phyloP scores from a whole-genome alignment of 2,329 filamentous ascomycete genomes.

The Aphanoascus verrucosus region DNA sequence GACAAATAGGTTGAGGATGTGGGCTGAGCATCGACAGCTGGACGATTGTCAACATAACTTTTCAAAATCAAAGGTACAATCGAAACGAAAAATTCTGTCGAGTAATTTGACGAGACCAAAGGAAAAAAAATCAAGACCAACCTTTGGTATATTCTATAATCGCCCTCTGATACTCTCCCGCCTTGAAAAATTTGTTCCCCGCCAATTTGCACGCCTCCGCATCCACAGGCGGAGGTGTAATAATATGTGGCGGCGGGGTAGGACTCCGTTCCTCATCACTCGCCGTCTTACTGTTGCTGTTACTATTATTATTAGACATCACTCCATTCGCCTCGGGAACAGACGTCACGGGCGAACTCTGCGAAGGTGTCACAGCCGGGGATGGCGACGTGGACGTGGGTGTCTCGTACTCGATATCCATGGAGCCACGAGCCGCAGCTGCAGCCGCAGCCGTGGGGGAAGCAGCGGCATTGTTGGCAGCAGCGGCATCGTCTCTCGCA shows the following conservation, averaged over 20 bases:
- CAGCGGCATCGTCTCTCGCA: slow-evolving; percentile 25
- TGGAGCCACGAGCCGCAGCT: slow-evolving; percentile 48
- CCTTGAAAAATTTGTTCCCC: slow-evolving; percentile 96
- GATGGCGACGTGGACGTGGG: slow-evolving; percentile 29
- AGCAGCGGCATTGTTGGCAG: slow-evolving; percentile 12
- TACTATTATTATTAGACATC: slow-evolving; percentile 12
- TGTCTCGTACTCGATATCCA: slow-evolving; percentile 55
- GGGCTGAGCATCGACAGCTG: slow-evolving; percentile 81
- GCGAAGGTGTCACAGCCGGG: slow-evolving; percentile 22
- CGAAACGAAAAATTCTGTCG: background rate
- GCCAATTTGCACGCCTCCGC: slow-evolving; percentile 85
- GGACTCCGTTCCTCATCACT: slow-evolving; percentile 32
- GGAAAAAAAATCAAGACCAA: slow-evolving; percentile 31
- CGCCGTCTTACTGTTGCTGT: slow-evolving; percentile 10
- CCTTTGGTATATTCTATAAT: slow-evolving; percentile 93
- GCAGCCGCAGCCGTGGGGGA: slow-evolving; percentile 42
- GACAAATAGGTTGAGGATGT: slow-evolving; percentile 80
- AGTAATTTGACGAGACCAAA: background rate
- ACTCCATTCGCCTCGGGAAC: slow-evolving; percentile 27
- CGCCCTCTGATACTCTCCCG: slow-evolving; percentile 75
- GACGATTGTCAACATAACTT: slow-evolving; percentile 10
- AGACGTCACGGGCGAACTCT: slow-evolving; percentile 18
- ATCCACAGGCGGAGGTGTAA: slow-evolving; percentile 50
- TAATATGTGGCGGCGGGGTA: slow-evolving; percentile 38
- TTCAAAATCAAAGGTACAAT: background rate